Evolutionary conservation across 805 yeast species (phyloP), one percentile per base, ranked within the genome.

Genomic region (Zygotorulaspora danielsina): DNA sequence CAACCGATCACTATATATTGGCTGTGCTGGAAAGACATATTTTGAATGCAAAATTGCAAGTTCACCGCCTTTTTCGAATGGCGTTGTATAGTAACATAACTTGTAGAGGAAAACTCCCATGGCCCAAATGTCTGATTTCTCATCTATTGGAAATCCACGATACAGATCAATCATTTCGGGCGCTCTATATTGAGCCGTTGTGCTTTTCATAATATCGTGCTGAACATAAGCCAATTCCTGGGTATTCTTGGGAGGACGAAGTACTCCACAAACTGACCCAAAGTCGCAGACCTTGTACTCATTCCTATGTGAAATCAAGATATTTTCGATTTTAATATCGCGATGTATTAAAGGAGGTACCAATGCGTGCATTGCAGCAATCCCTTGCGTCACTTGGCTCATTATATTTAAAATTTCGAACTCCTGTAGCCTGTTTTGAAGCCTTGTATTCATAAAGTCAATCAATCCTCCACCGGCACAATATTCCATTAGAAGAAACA

Each of bases 91-190:
- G 59, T 81, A 84, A 54, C 93, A 82, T 34, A 84, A 57, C 56
- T 84, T 84, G 66, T 84, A 84, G 22, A 84, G 60, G 47, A 84
- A 81, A 19, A 84, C 76, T 9, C 95, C 95, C 24, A 84, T 58
- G 0, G 94, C 95, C 95, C 95, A 84, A 16, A 84, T 74, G 58
- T 84, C 95, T 36, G 86, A 76, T 59, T 84, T 84, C 56, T 84
- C 93, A 61, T 84, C 84, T 36, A 84, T 78, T 9, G 90, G 82
- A 41, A 74, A 72, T 3, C 85, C 79, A 42, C 76, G 71, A 36
- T 76, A 71, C 22, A 84, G 65, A 54, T 84, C 90, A 20, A 84
- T 67, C 93, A 84, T 84, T 61, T 84, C 95, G 3, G 95, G 95
- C 3, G 88, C 70, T 48, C 94, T 69, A 57, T 84, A 84, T 55